Evolutionary conservation across 2,329 filamentous ascomycete genomes (phyloP), one percentile per base, ranked within the genome.

Genomic region (Phialophora expanda): DNA sequence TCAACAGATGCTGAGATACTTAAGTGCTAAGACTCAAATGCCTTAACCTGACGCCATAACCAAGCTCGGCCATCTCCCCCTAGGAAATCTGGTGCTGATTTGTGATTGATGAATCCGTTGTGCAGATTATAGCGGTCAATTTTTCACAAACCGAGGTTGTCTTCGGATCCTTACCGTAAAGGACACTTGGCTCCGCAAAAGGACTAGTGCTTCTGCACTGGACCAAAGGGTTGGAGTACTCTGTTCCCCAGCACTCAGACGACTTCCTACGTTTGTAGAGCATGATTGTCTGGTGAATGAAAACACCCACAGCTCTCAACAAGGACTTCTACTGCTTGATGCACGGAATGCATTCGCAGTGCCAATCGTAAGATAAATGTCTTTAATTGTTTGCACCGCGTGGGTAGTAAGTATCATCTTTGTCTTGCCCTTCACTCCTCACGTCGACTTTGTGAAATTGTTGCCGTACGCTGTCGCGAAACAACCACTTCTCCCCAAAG

Each of bases 41-140:
- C 38, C 38, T 44, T 44, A 44, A 44, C 38, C 38, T 44, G 38
- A 44, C 38, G 38, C 38, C 38, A 44, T 44, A 44, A 44, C 38
- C 38, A 44, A n/a, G 24, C 38, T 44, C 38, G 38, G 38, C 38
- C 38, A 44, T 44, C 38, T n/a, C 17, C 38, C 34, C 38, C 14
- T 17, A 14, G 5, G 14, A 17, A 7, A 41, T 17, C 14, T 41
- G 38, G 38, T 44, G 38, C 6, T 44, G 38, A 44, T 44, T 44
- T 44, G 17, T 44, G 38, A 7, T n/a, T 44, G 7, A 8, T 20
- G 12, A 44, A 44, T n/a, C 7, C 4, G 0, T 44, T 20, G 20
- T 5, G 3, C 8, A 17, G 6, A 8, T n/a, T n/a, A 44, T 44
- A n/a, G 8, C 3, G 11, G 1, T 0, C 17, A n/a, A 17, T 6